These are phyloP conservation scores for Punctularia strigosozonata DNA, from an alignment of 768 basidiomycete species.

Conservation along the genomic window DNA sequence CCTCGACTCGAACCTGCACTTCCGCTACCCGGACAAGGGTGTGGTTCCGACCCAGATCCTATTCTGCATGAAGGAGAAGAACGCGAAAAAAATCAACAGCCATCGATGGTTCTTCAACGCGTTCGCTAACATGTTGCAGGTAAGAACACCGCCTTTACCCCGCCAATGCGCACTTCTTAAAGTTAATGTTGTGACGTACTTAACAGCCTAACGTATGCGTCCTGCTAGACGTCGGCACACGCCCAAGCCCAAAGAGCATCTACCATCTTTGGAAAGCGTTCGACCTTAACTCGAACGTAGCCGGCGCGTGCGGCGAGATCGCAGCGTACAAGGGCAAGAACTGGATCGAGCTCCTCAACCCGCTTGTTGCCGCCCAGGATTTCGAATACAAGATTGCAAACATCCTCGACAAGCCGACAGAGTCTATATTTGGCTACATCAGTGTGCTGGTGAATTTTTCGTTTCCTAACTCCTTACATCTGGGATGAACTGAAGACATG, in stretches of 20 bases:
- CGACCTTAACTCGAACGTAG: constrained; percentile 85
- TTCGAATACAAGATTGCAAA: constrained; percentile 92
- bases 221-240: constrained; percentile 88
- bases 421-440: constrained; percentile 91
- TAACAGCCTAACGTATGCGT: constrained; percentile 81
- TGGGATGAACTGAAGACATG: too few species aligned
- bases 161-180: not conserved
- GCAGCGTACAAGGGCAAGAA: constrained; percentile 85
- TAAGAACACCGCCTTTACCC: too few species aligned
- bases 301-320: constrained; percentile 96
- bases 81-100: constrained; percentile 94
- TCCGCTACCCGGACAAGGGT: constrained; percentile 85
- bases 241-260: constrained; percentile 77
- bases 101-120: constrained; percentile 98
- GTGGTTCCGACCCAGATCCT: constrained; percentile 93
- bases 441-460: constrained; percentile 62
- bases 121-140: constrained; percentile 72
- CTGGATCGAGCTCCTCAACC: constrained; percentile 75
- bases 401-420: constrained; percentile 84
- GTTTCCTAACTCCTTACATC: constrained; percentile 5
- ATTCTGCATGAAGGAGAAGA: constrained; percentile 86
- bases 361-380: constrained; percentile 88
- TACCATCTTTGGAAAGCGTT: constrained; percentile 96
- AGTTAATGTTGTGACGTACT: too few species aligned
- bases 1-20: constrained; percentile 68